Base-by-base conservation (phyloP, 768 basidiomycete genomes). In the Tephrocybe rancida region DNA sequence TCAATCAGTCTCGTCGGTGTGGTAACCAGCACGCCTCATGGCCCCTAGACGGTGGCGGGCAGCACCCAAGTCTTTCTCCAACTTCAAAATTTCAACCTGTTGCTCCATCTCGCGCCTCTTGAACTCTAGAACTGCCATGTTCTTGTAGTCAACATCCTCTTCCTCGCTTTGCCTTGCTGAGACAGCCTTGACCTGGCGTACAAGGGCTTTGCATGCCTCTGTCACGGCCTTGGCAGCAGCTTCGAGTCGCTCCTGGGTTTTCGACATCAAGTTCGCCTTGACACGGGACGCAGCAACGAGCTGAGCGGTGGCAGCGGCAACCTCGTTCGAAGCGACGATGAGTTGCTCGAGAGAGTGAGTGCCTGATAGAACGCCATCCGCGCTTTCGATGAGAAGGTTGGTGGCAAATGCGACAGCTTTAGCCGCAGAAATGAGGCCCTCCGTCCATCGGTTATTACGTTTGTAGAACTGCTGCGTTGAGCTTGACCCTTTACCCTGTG, bases 271-370 rank as follows among this genome's bases (percentile, higher is more conserved):
- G 66, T 94, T 94, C 4, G 95, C 94, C 76, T 98, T 99, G 65
- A 99, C 97, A 51, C 97, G 87, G 10, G 95, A 98, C 6, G 97
- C 97, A 22, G 97, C 97, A 41, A 99, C 97, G 47, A 99, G 87
- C 71, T 99, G 97, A 14, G 97, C 97, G 1, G 97, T 99, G 2
- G 97, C 89, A 47, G 87, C 93, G 2, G 95, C 93, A 37, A 99
- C 97, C 69, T 98, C 97, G 72, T 98, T 98, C 34, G 97, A 99
- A n/a, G 97, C 92, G 53, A 98, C 97, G 65, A 99, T 98, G 61
- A 99, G 89, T 73, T 99, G 97, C 73, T 98, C 97, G 53, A 98
- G 81, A 26, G 95, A 95, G 69, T 98, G 94, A 14, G 94, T 95
- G 11, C 96, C 97, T 0, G 92, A 94, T 57, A 98, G 81, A 39